phyloP scores from a whole-genome alignment of 2,329 filamentous ascomycete genomes.

The Onygenales sp. region DNA sequence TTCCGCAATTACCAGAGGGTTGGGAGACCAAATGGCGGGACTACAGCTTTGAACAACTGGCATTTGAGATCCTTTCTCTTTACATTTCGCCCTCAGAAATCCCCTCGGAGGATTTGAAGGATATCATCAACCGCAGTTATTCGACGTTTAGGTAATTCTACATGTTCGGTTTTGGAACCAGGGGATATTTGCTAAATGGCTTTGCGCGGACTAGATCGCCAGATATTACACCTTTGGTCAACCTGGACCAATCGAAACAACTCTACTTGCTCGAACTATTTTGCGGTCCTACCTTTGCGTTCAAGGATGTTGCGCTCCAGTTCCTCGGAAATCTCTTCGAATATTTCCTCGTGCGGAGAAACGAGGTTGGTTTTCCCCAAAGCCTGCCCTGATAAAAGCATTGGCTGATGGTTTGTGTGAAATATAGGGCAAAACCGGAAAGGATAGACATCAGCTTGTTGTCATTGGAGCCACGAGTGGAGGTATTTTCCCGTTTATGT shows the following conservation, averaged over 20 bases:
- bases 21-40: conserved; percentile 66
- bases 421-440: conserved; percentile 27
- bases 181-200: background rate
- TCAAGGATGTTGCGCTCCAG: conserved; percentile 91
- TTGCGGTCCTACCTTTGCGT: conserved; percentile 89
- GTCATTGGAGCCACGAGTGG: conserved; percentile 81
- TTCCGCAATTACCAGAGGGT: conserved; percentile 54
- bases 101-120: conserved; percentile 66
- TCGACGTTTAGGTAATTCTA: conserved; percentile 66
- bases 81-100: conserved; percentile 58
- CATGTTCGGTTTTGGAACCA: background rate
- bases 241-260: conserved; percentile 61
- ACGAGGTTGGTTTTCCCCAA: conserved; percentile 11
- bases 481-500: conserved; percentile 37
- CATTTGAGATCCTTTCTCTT: conserved; percentile 64
- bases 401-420: background rate
- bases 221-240: conserved; percentile 68
- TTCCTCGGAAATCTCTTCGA: conserved; percentile 85
- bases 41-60: conserved; percentile 70
- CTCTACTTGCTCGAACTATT: conserved; percentile 88
- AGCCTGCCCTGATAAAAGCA: conserved; percentile 12
- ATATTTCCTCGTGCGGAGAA: conserved; percentile 38
- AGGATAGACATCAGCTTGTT: conserved; percentile 67
- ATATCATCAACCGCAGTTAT: conserved; percentile 77
- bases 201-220: conserved; percentile 67